These are phyloP conservation scores for Aspergillus kassunensis DNA, from an alignment of 495 filamentous ascomycete genomes.

Conservation along the genomic window DNA sequence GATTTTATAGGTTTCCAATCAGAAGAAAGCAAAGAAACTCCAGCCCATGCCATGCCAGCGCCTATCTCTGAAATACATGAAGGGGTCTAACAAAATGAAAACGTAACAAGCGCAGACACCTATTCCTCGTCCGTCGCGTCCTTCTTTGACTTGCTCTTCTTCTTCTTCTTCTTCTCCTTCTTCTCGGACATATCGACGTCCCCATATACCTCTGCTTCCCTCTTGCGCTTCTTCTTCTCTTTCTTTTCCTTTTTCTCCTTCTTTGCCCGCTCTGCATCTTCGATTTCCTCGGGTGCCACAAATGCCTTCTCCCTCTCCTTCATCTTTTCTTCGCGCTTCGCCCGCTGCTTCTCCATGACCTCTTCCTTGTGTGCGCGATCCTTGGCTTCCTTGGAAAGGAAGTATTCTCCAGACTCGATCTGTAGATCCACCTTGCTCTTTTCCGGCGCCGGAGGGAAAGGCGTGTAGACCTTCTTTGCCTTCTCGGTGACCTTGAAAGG, in stretches of 20 bases:
- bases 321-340: conserved; percentile 86
- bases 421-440: conserved; percentile 98
- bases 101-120: conserved; percentile 10
- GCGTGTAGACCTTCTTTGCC: conserved; percentile 88
- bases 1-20: too few species aligned
- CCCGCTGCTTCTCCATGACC: conserved; percentile 71
- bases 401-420: conserved; percentile 97
- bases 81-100: conserved; percentile 6
- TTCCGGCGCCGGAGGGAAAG: conserved; percentile 69
- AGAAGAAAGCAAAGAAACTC: conserved; percentile 21
- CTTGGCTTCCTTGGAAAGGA: conserved; percentile 86
- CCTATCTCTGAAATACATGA: conserved; percentile 18
- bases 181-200: conserved; percentile 34
- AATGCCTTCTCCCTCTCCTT: conserved; percentile 80
- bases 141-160: conserved; percentile 44
- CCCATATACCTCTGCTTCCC: conserved; percentile 32
- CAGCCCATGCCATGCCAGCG: conserved; percentile 32
- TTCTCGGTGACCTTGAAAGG: conserved; percentile 91
- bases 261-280: conserved; percentile 45
- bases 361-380: conserved; percentile 76
- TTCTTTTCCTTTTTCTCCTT: conserved; percentile 32
- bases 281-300: conserved; percentile 73
- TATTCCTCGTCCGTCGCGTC: conserved; percentile 27
- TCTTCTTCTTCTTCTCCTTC: conserved; percentile 46
- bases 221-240: conserved; percentile 42